Evolutionary conservation across 495 filamentous ascomycete genomes (phyloP).

Genomic region (Trypethelium eluteriae): DNA sequence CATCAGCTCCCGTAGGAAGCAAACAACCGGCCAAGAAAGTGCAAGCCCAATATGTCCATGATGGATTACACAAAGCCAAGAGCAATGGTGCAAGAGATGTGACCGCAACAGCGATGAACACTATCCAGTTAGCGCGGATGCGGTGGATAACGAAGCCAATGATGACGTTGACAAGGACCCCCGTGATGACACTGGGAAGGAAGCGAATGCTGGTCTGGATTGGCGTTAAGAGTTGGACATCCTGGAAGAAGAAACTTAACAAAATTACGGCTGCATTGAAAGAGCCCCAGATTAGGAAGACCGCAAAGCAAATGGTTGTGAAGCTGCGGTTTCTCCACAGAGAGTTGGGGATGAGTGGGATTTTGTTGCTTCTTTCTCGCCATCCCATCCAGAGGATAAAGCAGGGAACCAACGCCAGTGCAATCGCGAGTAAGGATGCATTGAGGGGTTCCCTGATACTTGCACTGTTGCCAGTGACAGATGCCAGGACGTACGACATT

Average conservation of each 20-base stretch:
- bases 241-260: constrained; percentile 39
- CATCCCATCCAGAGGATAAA: constrained; percentile 44
- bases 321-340: constrained; percentile 47
- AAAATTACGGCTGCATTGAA: constrained; percentile 37
- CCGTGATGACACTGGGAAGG: constrained; percentile 49
- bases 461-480: constrained; percentile 33
- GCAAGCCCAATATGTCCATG: constrained; percentile 50
- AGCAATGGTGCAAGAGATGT: constrained; percentile 48
- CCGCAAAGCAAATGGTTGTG: constrained; percentile 43
- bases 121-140: constrained; percentile 44
- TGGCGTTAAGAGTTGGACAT: constrained; percentile 39
- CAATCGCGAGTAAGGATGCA: constrained; percentile 36
- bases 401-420: constrained; percentile 38
- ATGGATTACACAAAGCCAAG: constrained; percentile 41
- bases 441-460: constrained; percentile 32
- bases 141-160: constrained; percentile 49
- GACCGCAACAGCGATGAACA: constrained; percentile 40
- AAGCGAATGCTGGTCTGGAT: constrained; percentile 44
- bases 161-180: constrained; percentile 46
- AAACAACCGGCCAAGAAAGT: constrained; percentile 47
- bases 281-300: constrained; percentile 46
- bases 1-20: constrained; percentile 49
- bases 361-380: constrained; percentile 37
- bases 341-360: constrained; percentile 45
- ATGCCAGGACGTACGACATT: constrained; percentile 43